A percentile compares a stretch with the other conserved stretches of the same genome.
Evolutionary conservation across 169 alveolate species (phyloP).

Genomic region (Plasmodium malariae): DNA sequence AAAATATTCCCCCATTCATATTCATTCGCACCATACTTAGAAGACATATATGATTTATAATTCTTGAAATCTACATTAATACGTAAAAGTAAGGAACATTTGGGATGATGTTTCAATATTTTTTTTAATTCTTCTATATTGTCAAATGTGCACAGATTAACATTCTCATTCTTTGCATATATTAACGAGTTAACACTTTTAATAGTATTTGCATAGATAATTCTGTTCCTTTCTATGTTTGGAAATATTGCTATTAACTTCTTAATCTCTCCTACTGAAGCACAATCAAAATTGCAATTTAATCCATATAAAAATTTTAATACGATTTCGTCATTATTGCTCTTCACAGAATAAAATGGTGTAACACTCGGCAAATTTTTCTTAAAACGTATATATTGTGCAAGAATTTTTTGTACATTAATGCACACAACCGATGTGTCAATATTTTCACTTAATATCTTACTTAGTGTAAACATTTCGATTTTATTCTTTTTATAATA

Average conservation of each 20-base stretch:
- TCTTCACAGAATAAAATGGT: conserved; percentile 60
- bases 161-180: conserved; percentile 54
- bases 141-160: conserved; percentile 73
- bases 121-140: conserved; percentile 67
- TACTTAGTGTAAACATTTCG: conserved; percentile 24
- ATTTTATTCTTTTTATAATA: conserved; percentile 20
- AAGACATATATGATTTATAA: conserved; percentile 72
- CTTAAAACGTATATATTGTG: conserved; percentile 67
- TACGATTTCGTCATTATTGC: conserved; percentile 61
- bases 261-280: conserved; percentile 62
- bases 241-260: conserved; percentile 19
- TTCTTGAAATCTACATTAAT: conserved; percentile 70
- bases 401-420: conserved; percentile 41
- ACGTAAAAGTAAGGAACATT: conserved; percentile 58
- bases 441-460: conserved; percentile 36
- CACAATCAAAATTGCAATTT: conserved; percentile 74
- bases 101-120: conserved; percentile 59
- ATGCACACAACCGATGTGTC: conserved; percentile 69
- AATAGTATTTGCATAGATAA: conserved; percentile 69
- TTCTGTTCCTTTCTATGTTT: conserved; percentile 27
- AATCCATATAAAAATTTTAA: conserved; percentile 61
- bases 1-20: conserved; percentile 58
- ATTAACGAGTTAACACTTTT: conserved; percentile 41
- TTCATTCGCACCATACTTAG: conserved; percentile 74
- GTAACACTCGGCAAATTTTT: conserved; percentile 65